Percentiles rank a stretch among this genome's conserved stretches.
These are phyloP conservation scores for Blastocrithidia nonstop DNA, from an alignment of 208 protist genomes.

Conservation along the genomic window DNA sequence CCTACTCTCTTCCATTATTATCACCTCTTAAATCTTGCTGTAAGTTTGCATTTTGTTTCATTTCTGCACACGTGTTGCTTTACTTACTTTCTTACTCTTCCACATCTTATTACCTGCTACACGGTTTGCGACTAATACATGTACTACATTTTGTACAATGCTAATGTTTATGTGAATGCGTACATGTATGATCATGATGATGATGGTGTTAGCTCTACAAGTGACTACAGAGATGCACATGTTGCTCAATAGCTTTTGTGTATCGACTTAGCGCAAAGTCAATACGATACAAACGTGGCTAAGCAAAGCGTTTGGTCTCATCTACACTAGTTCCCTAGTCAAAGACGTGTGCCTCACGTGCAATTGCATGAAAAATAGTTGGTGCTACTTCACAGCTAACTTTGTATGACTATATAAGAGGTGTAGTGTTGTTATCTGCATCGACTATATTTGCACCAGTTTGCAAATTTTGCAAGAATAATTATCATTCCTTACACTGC, in stretches of 20 bases:
- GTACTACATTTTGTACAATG: no score
- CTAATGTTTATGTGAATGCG: no score
- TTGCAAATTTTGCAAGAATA: no score
- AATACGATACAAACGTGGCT: conserved; percentile 50
- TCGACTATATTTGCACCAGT: no score
- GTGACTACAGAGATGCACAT: conserved; percentile 26
- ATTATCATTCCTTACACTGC: no score
- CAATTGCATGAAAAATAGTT: conserved; percentile 26
- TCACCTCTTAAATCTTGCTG: conserved; percentile 10
- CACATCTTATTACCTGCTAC: background rate
- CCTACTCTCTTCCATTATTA: conserved; percentile 1
- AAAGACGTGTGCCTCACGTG: conserved; percentile 10
- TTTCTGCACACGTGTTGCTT: background rate
- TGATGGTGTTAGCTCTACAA: conserved; percentile 11
- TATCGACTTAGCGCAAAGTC: conserved; percentile 61
- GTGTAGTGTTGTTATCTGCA: no score
- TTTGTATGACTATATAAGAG: conserved; percentile 7
- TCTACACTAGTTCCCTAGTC: conserved; percentile 39
- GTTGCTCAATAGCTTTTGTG: conserved; percentile 64
- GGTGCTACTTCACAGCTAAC: conserved; percentile 22
- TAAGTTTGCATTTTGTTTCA: conserved; percentile 5
- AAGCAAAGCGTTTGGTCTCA: conserved; percentile 15
- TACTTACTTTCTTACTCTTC: background rate
- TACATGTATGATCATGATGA: conserved; percentile 7
- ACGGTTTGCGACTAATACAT: no score